Evolutionary conservation across 1,284 basidiomycete species (phyloP), one percentile per base, ranked within the genome.

Genomic region (Laetiporus sulphureus): DNA sequence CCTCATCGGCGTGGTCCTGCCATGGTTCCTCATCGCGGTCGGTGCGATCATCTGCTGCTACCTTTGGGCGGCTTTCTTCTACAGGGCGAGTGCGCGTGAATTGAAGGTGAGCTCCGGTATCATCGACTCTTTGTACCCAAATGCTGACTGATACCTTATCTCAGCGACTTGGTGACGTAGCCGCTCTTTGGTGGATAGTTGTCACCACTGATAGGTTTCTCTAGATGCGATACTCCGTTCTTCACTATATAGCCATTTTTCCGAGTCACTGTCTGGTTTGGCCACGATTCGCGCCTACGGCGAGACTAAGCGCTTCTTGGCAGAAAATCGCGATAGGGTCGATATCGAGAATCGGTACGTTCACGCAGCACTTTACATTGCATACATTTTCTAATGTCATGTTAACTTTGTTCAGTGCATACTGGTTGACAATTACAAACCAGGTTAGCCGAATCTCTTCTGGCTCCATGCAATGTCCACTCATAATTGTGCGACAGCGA

Each of bases 21-120:
- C 89, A 1, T 93, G 85, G 77, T 92, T 93, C 72, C 69, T 92
- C 41, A 77, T 89, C 46, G 81, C 80, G 11, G 79, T 91, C 10
- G 67, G 68, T 23, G 71, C 71, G 35, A 73, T 91, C 36, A 58
- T 73, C 2, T 50, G 77, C 21, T 64, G 76, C 13, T 86, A 83
- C 53, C 48, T 71, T 36, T 83, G 80, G 61, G 73, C 77, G 27
- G 85, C 89, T 5, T 60, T 72, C 3, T 95, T 94, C 68, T 97
- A 97, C 60, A 81, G 91, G 31, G 73, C 83, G 1, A 90, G 86
- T 55, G 91, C 93, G 3, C 74, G 92, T 54, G 92, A 96, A 60
- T 70, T 96, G 51, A 96, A 96, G 48, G 48, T 48, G 18, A 6
- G 40, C n/a, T 13, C 22, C 29, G 24, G 5, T 36, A n/a, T n/a